phyloP scores from a whole-genome alignment of 1,139 yeast genomes.

The Zygosaccharomyces sapae region DNA sequence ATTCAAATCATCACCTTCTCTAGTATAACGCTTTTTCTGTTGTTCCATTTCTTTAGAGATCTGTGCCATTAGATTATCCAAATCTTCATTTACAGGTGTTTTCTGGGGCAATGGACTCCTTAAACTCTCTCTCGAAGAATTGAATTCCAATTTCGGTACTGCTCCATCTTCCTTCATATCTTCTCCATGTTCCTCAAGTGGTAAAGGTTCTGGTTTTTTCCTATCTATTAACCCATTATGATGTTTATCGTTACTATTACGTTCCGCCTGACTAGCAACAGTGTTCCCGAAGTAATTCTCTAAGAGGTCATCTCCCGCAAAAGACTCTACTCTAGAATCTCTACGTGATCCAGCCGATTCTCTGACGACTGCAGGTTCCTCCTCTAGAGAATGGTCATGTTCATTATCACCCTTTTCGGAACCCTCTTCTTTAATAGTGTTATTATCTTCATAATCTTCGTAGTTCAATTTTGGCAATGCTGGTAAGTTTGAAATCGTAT shows the following conservation, averaged over 20 bases:
- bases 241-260: neutral
- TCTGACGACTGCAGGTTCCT: conserved; percentile 1
- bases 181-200: neutral
- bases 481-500: conserved; percentile 18
- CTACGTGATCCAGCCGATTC: neutral
- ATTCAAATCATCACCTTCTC: conserved; percentile 6
- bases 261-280: neutral
- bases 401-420: neutral
- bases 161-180: neutral
- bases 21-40: conserved; percentile 1
- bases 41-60: conserved; percentile 36
- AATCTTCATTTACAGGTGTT: conserved; percentile 27
- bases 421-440: neutral
- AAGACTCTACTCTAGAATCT: neutral
- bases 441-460: conserved; percentile 4
- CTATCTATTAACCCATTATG: neutral
- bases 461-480: conserved; percentile 20
- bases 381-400: no score
- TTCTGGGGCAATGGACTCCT: conserved; percentile 11
- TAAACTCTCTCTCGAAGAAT: conserved; percentile 12
- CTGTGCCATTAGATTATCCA: conserved; percentile 32
- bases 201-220: conserved; percentile 1
- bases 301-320: neutral
- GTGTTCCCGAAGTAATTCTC: neutral
- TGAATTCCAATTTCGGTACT: conserved; percentile 5